Evolutionary conservation across 176 grass and related monocot genomes (phyloP).

Genomic region (Dendrocalamus sinicus): DNA sequence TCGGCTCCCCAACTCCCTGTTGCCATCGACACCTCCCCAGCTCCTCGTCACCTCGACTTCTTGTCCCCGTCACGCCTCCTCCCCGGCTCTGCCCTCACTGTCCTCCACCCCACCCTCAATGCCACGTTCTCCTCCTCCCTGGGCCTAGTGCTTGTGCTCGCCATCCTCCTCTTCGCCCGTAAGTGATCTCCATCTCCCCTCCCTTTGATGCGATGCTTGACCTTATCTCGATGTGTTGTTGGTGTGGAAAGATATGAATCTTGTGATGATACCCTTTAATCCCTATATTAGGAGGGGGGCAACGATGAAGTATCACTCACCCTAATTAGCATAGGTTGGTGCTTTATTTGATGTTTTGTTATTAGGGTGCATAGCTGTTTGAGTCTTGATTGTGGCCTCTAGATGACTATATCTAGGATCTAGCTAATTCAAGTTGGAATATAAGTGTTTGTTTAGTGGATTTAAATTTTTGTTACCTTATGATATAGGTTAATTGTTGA

Average conservation of each 20-base stretch:
- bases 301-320: too few relatives aligned
- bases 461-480: background rate
- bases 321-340: background rate
- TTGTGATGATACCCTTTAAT: background rate
- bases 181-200: conserved; percentile 24
- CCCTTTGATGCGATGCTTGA: background rate
- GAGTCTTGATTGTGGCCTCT: background rate
- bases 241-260: background rate
- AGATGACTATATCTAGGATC: conserved; percentile 34
- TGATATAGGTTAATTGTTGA: too few relatives aligned
- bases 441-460: background rate
- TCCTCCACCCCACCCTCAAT: conserved; percentile 82
- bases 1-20: too few relatives aligned
- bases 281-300: too few relatives aligned
- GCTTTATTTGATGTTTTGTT: background rate
- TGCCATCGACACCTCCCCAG: too few relatives aligned
- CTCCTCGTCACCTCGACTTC: too few relatives aligned
- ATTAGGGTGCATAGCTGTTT: background rate
- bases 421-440: background rate
- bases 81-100: conserved; percentile 71
- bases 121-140: conserved; percentile 60
- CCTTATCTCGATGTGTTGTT: background rate
- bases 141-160: conserved; percentile 61
- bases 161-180: conserved; percentile 82
- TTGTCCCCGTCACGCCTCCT: too few relatives aligned